Evolutionary conservation across 352 stramenopile species (phyloP), one percentile per base, ranked within the genome.

Genomic region (Labyrinthula sp.): DNA sequence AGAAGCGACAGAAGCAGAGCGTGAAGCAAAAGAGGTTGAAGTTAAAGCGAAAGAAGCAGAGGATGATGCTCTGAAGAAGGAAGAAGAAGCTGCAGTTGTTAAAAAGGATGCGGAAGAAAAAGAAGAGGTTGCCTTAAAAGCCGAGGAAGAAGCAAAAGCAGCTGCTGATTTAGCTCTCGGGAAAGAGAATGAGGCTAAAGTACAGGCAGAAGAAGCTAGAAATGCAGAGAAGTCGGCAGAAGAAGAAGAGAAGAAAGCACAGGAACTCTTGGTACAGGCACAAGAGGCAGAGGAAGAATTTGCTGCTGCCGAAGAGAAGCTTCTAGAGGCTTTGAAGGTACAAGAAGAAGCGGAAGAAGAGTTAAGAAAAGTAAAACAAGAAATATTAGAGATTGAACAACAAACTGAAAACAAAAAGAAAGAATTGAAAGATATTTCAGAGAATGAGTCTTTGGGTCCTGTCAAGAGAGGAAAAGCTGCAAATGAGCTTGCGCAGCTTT

Each of bases 201-300:
- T 20, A n/a, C 4, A 43, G 20, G 43, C 40, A 23, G 12, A n/a
- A 8, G 43, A 30, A 12, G 33, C 43, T 5, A 28, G 23, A 22
- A 52, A 52, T 25, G 17, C 37, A 1, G 43, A 52, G 18, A 52
- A 52, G 28, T 31, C 35, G 10, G 43, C 43, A 9, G 43, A 33
- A 15, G 28, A 33, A 15, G 28, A 12, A n/a, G 28, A 33, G 28
- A 33, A n/a, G n/a, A n/a, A n/a, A n/a, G n/a, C n/a, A n/a, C n/a
- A n/a, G n/a, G n/a, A n/a, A n/a, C n/a, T n/a, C n/a, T n/a, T n/a
- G n/a, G n/a, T 33, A n/a, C 12, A 33, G 28, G 28, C 28, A 12
- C 28, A 33, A 15, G 28, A 33, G 28, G 28, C 28, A 12, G 28
- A 33, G 28, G 24, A 43, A 10, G 43, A 18, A 3, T 31, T 35